Percentiles rank a stretch among this genome's conserved stretches.
phyloP scores from a whole-genome alignment of 345 rosid genomes.

The Crucihimalaya himalaica region DNA sequence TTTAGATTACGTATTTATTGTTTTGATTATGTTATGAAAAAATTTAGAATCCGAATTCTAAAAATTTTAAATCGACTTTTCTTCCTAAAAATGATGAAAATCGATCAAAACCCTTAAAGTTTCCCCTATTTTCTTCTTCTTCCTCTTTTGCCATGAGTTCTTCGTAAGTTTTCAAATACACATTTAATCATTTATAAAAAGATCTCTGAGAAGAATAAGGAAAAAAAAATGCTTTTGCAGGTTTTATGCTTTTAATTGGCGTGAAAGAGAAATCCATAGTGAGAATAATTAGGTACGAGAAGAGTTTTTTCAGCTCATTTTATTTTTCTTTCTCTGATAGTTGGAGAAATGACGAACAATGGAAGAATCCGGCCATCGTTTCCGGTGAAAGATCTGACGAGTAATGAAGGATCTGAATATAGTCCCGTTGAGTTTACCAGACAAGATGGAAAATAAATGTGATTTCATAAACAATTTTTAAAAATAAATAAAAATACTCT shows the following conservation, averaged over 20 bases:
- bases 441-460: too few species aligned
- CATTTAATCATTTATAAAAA: neutral
- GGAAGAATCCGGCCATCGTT: slow-evolving; percentile 54
- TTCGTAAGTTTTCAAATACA: too few species aligned
- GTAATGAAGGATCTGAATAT: slow-evolving; percentile 64
- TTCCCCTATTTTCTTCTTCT: too few species aligned
- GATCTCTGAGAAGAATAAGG: neutral
- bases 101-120: too few species aligned
- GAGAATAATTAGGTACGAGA: slow-evolving; percentile 30
- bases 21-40: too few species aligned
- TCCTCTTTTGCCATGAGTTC: too few species aligned
- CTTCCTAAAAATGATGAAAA: too few species aligned
- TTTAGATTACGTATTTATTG: too few species aligned
- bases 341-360: slow-evolving; percentile 51
- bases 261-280: slow-evolving; percentile 27
- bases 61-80: too few species aligned
- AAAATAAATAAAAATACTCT: too few species aligned
- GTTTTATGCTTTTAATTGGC: slow-evolving; percentile 4
- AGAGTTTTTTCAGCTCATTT: neutral
- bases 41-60: too few species aligned
- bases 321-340: slow-evolving; percentile 32
- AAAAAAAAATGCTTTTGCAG: neutral
- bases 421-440: slow-evolving; percentile 61
- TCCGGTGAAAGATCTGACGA: slow-evolving; percentile 58
- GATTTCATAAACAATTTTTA: too few species aligned